These are phyloP conservation scores for Zygosaccharomyces sapae DNA, from an alignment of 1,139 yeast genomes.

Conservation along the genomic window DNA sequence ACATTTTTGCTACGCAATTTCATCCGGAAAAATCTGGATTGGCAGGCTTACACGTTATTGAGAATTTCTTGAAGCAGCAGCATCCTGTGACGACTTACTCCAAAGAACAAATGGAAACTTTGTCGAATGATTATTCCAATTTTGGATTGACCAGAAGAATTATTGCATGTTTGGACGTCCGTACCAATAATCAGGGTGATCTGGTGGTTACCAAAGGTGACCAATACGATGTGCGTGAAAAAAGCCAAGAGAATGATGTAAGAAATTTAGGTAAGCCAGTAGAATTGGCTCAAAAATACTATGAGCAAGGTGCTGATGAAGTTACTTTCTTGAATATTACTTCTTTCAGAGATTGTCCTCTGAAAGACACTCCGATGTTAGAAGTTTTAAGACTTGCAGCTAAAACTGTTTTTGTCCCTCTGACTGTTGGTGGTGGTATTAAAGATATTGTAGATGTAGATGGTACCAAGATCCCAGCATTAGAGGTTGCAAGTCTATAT, in stretches of 20 bases:
- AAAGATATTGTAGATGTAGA: constrained; percentile 83
- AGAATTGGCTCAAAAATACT: constrained; percentile 83
- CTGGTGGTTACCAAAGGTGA: constrained; percentile 97
- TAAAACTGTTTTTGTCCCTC: constrained; percentile 87
- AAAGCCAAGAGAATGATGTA: constrained; percentile 50
- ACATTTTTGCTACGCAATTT: constrained; percentile 90
- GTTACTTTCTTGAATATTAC: constrained; percentile 91
- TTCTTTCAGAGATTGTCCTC: constrained; percentile 88
- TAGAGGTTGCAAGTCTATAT: constrained; percentile 83
- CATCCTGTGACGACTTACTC: constrained; percentile 31
- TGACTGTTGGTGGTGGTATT: constrained; percentile 97
- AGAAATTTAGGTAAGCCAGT: constrained; percentile 96
- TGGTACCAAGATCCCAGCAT: constrained; percentile 72
- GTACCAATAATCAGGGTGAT: constrained; percentile 90
- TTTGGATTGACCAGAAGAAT: constrained; percentile 83
- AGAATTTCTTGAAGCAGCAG: constrained; percentile 60
- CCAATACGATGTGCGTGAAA: constrained; percentile 92
- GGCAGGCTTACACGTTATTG: constrained; percentile 77
- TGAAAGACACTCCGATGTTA: constrained; percentile 90
- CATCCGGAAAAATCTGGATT: constrained; percentile 96
- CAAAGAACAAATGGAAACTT: constrained; percentile 20
- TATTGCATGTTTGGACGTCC: constrained; percentile 94
- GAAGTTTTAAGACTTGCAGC: constrained; percentile 81
- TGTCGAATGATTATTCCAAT: constrained; percentile 46
- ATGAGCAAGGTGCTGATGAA: constrained; percentile 94